phyloP scores from a whole-genome alignment of 2,329 filamentous ascomycete species.

The Cordyceps tenuipes region DNA sequence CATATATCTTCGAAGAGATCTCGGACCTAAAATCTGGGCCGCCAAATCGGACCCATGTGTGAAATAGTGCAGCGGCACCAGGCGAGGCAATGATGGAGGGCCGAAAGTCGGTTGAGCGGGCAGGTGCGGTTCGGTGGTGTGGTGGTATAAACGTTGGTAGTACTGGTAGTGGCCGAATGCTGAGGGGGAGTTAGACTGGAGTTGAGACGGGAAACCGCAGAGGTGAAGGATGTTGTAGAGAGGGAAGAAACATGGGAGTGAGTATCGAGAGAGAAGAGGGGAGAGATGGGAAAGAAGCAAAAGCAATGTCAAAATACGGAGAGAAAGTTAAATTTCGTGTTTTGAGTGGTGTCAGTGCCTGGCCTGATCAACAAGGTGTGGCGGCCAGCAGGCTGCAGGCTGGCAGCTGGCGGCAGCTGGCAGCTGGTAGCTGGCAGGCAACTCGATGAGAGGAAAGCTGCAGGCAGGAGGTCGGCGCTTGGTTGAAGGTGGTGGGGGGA shows the following conservation, averaged over 20 bases:
- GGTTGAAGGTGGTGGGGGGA: background rate
- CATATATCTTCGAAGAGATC: background rate
- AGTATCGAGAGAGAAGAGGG: background rate
- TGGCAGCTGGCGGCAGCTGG: too few relatives aligned
- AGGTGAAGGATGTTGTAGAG: background rate
- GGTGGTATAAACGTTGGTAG: background rate
- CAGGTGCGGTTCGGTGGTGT: background rate
- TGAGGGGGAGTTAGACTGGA: background rate
- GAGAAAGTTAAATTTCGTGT: background rate
- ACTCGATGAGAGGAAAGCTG: too few relatives aligned
- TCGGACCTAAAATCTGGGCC: background rate
- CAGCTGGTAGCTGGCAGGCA: too few relatives aligned
- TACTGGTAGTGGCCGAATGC: background rate
- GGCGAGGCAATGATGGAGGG: background rate
- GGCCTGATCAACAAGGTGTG: background rate
- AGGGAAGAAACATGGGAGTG: background rate
- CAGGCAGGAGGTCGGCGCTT: too few relatives aligned
- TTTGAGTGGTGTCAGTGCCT: background rate
- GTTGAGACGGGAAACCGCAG: background rate
- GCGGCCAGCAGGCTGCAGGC: too few relatives aligned
- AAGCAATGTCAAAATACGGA: background rate
- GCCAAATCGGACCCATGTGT: background rate
- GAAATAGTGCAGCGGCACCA: background rate
- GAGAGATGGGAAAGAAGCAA: background rate
- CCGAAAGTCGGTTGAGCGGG: slow-evolving; percentile 2